These are phyloP conservation scores for Dipodascopsis uninucleata DNA, from an alignment of 805 yeast species.

Conservation along the genomic window DNA sequence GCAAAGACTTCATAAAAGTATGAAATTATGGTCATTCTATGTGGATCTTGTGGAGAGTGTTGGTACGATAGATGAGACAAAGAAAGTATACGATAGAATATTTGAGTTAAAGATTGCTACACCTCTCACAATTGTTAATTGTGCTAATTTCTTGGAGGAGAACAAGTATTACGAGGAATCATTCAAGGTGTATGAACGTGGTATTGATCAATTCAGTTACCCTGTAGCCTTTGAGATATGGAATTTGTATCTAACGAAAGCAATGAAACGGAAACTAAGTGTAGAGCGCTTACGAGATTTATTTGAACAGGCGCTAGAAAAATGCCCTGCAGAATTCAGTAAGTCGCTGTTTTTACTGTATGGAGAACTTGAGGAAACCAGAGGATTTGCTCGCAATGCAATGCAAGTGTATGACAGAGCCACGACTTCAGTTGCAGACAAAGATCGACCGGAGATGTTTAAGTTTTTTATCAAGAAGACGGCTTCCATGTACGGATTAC, in stretches of 20 bases:
- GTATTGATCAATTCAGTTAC: constrained; percentile 56
- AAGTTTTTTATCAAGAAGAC: constrained; percentile 44
- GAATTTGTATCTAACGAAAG: constrained; percentile 60
- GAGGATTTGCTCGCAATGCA: constrained; percentile 51
- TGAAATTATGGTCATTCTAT: constrained; percentile 68
- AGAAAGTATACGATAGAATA: constrained; percentile 50
- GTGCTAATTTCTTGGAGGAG: constrained; percentile 57
- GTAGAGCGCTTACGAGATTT: constrained; percentile 63
- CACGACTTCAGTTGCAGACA: constrained; percentile 34
- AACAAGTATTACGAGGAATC: constrained; percentile 47
- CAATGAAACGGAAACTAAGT: constrained; percentile 40
- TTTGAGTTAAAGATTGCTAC: constrained; percentile 63
- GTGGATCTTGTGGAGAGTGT: constrained; percentile 62
- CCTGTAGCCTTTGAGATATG: constrained; percentile 67
- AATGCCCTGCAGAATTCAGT: constrained; percentile 48
- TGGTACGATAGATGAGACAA: constrained; percentile 38
- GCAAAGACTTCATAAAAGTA: constrained; percentile 55
- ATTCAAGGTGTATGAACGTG: constrained; percentile 64
- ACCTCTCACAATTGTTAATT: constrained; percentile 60
- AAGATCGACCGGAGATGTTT: constrained; percentile 42
- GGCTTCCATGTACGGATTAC: constrained; percentile 41
- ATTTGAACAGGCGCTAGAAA: constrained; percentile 62
- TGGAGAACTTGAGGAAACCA: constrained; percentile 56
- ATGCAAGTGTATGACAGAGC: constrained; percentile 47
- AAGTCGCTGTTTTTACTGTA: constrained; percentile 53